A percentile compares a stretch with the other conserved stretches of the same genome.
Evolutionary conservation across 768 basidiomycete genomes (phyloP).

Genomic region (Leccinum rimulosum): DNA sequence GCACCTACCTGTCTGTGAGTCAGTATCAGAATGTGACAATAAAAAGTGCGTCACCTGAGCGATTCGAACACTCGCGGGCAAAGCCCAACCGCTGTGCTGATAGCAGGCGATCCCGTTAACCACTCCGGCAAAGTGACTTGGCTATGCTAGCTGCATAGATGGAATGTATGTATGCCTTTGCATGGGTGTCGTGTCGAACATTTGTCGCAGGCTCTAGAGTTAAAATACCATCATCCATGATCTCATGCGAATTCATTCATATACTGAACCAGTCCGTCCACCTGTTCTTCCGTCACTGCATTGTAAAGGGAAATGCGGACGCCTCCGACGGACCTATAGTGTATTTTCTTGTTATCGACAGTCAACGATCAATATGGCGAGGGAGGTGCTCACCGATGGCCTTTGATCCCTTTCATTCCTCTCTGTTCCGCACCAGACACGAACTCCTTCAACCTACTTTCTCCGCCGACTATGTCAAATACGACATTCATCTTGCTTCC

Average conservation of each 20-base stretch:
- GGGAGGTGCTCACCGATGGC: conserved; percentile 71
- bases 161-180: neutral
- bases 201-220: neutral
- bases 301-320: conserved; percentile 89
- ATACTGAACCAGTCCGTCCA: conserved; percentile 57
- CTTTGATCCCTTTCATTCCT: conserved; percentile 86
- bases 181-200: neutral
- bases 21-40: neutral
- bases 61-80: conserved; percentile 64
- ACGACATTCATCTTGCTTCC: conserved; percentile 97
- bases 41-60: conserved; percentile 53
- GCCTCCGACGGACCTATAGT: conserved; percentile 56
- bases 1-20: neutral
- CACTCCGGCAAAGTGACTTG: conserved; percentile 90
- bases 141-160: fast-evolving
- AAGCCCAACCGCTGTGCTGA: conserved; percentile 52
- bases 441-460: conserved; percentile 73
- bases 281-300: conserved; percentile 75
- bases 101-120: conserved; percentile 88
- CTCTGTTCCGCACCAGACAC: conserved; percentile 73
- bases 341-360: neutral
- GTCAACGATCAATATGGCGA: neutral
- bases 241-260: conserved; percentile 50
- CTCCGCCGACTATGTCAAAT: conserved; percentile 73
- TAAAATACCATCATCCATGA: conserved; percentile 2